These are phyloP conservation scores for Boechera retrofracta DNA, from an alignment of 345 rosid genomes.

Conservation along the genomic window DNA sequence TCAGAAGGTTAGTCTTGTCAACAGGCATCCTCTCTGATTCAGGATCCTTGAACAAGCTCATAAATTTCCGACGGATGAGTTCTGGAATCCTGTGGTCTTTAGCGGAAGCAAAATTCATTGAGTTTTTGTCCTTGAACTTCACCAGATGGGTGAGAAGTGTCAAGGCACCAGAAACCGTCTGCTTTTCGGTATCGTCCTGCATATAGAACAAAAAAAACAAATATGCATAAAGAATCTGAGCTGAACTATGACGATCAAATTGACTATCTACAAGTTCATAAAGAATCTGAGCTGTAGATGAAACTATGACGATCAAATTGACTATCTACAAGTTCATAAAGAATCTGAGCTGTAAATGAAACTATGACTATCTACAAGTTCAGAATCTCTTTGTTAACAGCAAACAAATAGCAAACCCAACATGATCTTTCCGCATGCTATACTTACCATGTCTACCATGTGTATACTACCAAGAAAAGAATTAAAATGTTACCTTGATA, in stretches of 20 bases:
- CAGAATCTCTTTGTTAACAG: conserved; percentile 12
- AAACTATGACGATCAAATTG: background rate
- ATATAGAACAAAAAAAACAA: conserved; percentile 11
- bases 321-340: conserved; percentile 1
- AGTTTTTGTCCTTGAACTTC: conserved; percentile 73
- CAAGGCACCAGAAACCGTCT: conserved; percentile 52
- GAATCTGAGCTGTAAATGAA: background rate
- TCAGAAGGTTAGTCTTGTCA: conserved; percentile 67
- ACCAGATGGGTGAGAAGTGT: conserved; percentile 73
- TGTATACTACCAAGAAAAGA: conserved; percentile 11
- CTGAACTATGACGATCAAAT: background rate
- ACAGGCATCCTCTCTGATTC: conserved; percentile 49
- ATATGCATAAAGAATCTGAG: background rate
- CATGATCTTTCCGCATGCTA: background rate
- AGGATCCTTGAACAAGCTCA: conserved; percentile 54
- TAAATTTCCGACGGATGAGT: conserved; percentile 59
- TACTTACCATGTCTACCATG: background rate
- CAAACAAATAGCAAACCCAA: conserved; percentile 13
- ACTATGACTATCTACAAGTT: background rate
- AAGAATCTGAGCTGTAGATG: background rate
- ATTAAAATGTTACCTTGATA: conserved; percentile 55
- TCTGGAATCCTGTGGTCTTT: conserved; percentile 66
- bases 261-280: background rate
- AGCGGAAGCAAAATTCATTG: conserved; percentile 57
- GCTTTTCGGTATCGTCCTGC: conserved; percentile 64